Percentiles rank a stretch among this genome's conserved stretches.
phyloP scores from a whole-genome alignment of 225 moss, liverwort and hornwort species.

The Pseudoscleropodium purum region DNA sequence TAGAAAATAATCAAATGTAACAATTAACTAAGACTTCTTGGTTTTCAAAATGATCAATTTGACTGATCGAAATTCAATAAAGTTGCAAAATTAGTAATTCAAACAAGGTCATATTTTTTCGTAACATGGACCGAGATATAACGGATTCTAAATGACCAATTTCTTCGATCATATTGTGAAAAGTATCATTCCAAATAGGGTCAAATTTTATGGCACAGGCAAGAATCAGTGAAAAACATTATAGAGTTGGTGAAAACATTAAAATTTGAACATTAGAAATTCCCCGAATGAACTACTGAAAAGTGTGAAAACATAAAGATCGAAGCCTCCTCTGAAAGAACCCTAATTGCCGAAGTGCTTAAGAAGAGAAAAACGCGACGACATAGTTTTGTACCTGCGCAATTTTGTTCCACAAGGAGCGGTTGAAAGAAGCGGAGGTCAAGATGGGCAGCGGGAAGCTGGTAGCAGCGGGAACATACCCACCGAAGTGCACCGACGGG shows the following conservation, averaged over 20 bases:
- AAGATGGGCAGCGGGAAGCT: conserved; percentile 49
- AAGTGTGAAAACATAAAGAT: neutral
- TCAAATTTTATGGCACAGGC: neutral
- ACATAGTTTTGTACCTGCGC: neutral
- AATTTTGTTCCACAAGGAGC: conserved; percentile 33
- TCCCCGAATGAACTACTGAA: neutral
- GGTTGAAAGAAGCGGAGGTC: conserved; percentile 49
- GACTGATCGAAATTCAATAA: neutral
- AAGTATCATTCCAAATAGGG: neutral
- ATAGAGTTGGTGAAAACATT: no score
- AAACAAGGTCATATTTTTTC: neutral
- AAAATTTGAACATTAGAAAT: neutral
- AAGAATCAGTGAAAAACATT: neutral
- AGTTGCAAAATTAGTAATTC: neutral
- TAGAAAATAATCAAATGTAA: neutral
- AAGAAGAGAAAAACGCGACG: neutral
- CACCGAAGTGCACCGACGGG: conserved; percentile 46
- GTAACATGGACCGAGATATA: neutral
- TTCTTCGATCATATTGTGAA: neutral
- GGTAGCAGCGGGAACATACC: conserved; percentile 20
- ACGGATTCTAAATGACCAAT: neutral
- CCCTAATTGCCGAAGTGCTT: neutral
- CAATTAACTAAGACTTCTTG: no score
- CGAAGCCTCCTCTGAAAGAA: neutral
- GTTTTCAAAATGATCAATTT: neutral